Base-by-base conservation (phyloP, 768 basidiomycete species). In the Flagelloscypha sp. region DNA sequence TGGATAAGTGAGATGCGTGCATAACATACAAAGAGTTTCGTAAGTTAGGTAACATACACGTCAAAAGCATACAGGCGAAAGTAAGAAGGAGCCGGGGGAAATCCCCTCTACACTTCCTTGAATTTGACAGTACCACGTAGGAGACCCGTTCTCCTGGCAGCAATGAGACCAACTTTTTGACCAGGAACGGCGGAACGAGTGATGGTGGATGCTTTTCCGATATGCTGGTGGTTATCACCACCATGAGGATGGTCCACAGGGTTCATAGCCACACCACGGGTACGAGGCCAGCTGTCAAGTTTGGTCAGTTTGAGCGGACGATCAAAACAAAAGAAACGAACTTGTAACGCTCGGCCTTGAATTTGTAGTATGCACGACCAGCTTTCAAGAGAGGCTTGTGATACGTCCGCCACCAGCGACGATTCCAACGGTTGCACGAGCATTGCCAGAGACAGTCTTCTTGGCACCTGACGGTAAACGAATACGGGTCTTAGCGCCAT, bases 211-310 rank as follows among this genome's bases (percentile, higher is more conserved):
- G 83, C 82, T 59, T 84, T 81, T 52, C 83, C 83, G 39, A 84
- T 84, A 56, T 84, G 82, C 48, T 74, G 73, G 55, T 83, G 80
- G 66, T 83, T 83, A 74, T 80, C 79, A 76, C 81, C 82, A 72
- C 83, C 82, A 60, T 84, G 80, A 54, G 78, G 77, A 53, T 80
- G 75, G 55, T 78, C 70, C 28, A 74, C 71, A 30, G 73, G 74
- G 62, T 77, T 77, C 83, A 84, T 84, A 43, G 81, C 81, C 55
- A 84, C 81, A 79, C 81, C 81, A 72, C 81, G 79, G 61, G 72
- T 74, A 55, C 73, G 71, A 43, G 72, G 72, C 72, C 72, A 75
- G 67, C 74, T 74, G 43, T 12, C 31, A 33, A 30, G 31, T 10
- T 32, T 29, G 30, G 31, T 41, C 13, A 17, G 9, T 11, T 20